Evolutionary conservation across 345 rosid species (phyloP), one percentile per base, ranked within the genome.

Genomic region (Acer campestre): DNA sequence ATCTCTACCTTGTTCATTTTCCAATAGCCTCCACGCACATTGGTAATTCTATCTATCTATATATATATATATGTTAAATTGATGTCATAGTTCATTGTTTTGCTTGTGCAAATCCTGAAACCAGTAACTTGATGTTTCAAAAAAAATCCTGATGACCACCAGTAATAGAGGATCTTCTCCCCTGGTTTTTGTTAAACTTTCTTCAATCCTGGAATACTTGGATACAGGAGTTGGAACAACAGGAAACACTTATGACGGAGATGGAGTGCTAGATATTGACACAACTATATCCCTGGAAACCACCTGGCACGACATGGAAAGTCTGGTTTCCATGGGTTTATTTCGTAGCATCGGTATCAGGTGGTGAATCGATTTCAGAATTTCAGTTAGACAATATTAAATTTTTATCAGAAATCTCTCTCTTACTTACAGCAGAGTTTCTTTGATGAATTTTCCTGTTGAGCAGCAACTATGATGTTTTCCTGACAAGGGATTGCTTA

Each of bases 291-390:
- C 98, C 53, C 74, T 93, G 84, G 97, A 93, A 78, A 88, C 89
- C 16, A 95, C 98, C 56, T 95, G 98, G 98, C 98, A 84, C 83
- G 85, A 84, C 62, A 95, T 93, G 98, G 98, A 95, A 89, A 89
- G 86, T 82, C 89, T 95, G 69, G 94, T 90, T 76, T 88, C 95
- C 56, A 84, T 84, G 95, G 94, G 95, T 62, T 86, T 93, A 77
- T 95, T 86, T 79, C 95, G 93, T 59, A 95, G 98, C 90, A 92
- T 95, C 13, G 98, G 97, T 29, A 89, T 90, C 83, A 90, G 94
- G 97, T 90, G 44, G n/a, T 13, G 27, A 38, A 7, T 64, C 0
- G 46, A 42, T 42, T 42, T 42, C 10, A 42, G 46, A 42, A 9
- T 42, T 42, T 42, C 12, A 46, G 48, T 14, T 6, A 53, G 58